Evolutionary conservation across 495 filamentous ascomycete species (phyloP), one percentile per base, ranked within the genome.

Genomic region (Melanomma pulvis-pyrius): DNA sequence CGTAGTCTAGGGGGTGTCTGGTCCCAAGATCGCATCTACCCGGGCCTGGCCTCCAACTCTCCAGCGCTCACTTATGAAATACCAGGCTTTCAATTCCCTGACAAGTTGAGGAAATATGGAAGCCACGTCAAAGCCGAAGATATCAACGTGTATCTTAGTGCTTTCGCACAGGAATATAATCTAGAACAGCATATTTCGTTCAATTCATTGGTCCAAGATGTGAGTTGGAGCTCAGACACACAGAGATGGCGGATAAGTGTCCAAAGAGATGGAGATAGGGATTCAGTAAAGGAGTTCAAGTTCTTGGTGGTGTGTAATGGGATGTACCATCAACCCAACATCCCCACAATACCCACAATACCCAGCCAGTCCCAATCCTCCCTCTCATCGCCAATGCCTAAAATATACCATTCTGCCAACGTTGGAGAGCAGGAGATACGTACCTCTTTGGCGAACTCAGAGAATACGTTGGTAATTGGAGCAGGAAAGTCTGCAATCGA

Each of bases 401-500:
- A 26, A 29, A 52, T 52, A 17, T 52, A 29, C 24, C 59, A 61
- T 36, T 61, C 59, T 9, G 44, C 47, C 12, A 46, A 61, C 52
- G 59, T 61, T 22, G 59, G 59, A 36, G 26, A 26, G 21, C 59
- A 44, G 21, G 15, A 36, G 21, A n/a, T 52, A 7, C 24, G 48
- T 1, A 21, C 21, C 1, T n/a, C 22, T 22, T 46, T 61, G 1
- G 32, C 59, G 1, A 44, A 8, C 1, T 61, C 47, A 8, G 25
- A 36, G 1, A 44, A 61, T 41, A 52, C 59, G 5, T 6, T 61
- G 9, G 48, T 61, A 1, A 46, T 61, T 6, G 59, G 59, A 11
- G 59, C 59, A 6, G 59, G 59, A 52, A 61, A 61, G n/a, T 61
- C 59, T 17, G 59, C 59, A 26, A 51, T 61, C 26, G 59, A 61